Evolutionary conservation across 2,329 filamentous ascomycete species (phyloP).

Genomic region (Sporothrix mexicana): DNA sequence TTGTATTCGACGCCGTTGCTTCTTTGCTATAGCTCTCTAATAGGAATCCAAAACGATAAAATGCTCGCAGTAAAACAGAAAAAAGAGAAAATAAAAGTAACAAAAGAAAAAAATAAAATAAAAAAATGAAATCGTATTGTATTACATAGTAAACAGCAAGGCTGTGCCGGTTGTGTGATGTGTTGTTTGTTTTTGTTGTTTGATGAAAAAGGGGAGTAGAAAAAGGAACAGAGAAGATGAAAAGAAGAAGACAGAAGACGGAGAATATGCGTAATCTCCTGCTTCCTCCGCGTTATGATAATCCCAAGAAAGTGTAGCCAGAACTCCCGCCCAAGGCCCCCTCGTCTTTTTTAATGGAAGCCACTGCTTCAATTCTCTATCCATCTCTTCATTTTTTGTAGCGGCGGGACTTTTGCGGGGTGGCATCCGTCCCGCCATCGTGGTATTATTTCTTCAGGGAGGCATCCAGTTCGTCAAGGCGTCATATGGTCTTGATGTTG

Average conservation of each 20-base stretch:
- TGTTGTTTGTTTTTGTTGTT: conserved; percentile 27
- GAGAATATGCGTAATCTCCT: conserved; percentile 14
- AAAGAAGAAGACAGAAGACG: conserved; percentile 10
- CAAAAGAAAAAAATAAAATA: conserved; percentile 28
- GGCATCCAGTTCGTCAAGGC: background rate
- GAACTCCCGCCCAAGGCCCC: conserved; percentile 37
- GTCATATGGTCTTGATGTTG: background rate
- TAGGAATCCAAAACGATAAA: background rate
- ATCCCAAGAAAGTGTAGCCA: conserved; percentile 37
- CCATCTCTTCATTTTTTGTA: conserved; percentile 28
- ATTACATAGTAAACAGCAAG: conserved; percentile 35
- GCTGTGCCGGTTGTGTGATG: background rate
- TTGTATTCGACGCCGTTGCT: background rate
- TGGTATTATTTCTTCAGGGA: background rate
- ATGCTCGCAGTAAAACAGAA: conserved; percentile 1
- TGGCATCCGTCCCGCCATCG: background rate
- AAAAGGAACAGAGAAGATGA: background rate
- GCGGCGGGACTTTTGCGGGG: background rate
- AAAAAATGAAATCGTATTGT: conserved; percentile 33
- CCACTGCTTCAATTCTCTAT: conserved; percentile 24
- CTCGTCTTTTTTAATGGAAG: conserved; percentile 22
- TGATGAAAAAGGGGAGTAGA: background rate
- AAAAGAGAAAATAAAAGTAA: background rate
- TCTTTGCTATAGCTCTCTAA: conserved; percentile 12
- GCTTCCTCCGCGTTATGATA: conserved; percentile 30